Base-by-base conservation (phyloP, 163 green algal genomes). In the Coccomyxa subellipsoidea region DNA sequence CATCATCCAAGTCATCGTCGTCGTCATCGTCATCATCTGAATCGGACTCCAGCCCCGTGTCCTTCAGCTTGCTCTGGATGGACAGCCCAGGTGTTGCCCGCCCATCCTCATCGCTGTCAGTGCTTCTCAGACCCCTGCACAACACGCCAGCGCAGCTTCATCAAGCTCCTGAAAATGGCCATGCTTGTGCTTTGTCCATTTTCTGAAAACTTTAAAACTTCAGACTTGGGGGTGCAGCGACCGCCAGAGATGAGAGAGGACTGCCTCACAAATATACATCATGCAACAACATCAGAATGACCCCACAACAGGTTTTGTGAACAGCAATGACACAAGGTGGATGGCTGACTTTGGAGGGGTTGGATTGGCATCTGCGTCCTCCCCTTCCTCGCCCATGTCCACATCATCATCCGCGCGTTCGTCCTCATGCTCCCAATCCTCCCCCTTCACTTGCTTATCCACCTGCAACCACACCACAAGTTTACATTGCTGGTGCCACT, bases 391-490 rank as follows among this genome's bases (percentile, higher is more conserved):
- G 66, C 66, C 77, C 77, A 54, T 39, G n/a, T 72, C 77, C 40
- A 81, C 29, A 40, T 81, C 77, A 75, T 81, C 77, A 40, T 81
- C 77, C 34, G 40, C 40, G 2, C 77, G 40, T 34, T 81, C 77
- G 7, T 81, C 77, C 34, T 81, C 47, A 31, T 81, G 77, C 40
- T 81, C 77, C 77, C 77, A 81, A 29, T 81, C 77, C 3, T 81
- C 77, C n/a, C 40, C 75, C 75, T 80, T 80, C 18, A 23, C 36
- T 29, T 54, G 12, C 32, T 40, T 38, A 31, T 47, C 32, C 25
- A 36, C n/a, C 69, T 76, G 69, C 69, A 76, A 21, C 10, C 69
- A 7, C 5, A 76, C 69, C 31, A 35, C 31, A 35, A 38, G n/a
- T n/a, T n/a, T n/a, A n/a, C n/a, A n/a, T n/a, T n/a, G n/a, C n/a